These are phyloP conservation scores for Polytrichum formosum DNA, from an alignment of 225 moss, liverwort and hornwort genomes.

Conservation along the genomic window DNA sequence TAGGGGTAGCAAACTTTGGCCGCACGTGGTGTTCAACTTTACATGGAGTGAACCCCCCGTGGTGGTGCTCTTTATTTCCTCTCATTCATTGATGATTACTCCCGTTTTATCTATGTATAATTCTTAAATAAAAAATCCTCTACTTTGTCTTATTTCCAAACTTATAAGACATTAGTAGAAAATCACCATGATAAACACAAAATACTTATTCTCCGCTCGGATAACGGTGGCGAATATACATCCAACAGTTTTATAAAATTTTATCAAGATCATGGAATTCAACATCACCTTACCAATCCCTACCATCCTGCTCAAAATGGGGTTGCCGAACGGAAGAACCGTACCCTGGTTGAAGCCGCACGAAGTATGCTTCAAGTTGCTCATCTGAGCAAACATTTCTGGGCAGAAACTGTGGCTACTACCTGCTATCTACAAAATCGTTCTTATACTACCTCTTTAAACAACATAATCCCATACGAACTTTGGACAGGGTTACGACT, in stretches of 20 bases:
- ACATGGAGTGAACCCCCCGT: too few relatives aligned
- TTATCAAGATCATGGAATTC: background rate
- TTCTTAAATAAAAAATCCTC: too few relatives aligned
- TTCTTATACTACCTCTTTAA: slow-evolving; percentile 1
- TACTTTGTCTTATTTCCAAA: too few relatives aligned
- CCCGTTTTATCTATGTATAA: too few relatives aligned
- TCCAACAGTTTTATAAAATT: background rate
- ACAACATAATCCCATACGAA: background rate
- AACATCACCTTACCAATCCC: slow-evolving; percentile 5
- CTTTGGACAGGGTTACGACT: background rate
- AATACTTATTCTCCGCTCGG: background rate
- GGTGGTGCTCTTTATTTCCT: background rate
- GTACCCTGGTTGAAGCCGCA: background rate
- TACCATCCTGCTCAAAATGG: background rate
- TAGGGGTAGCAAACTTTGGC: too few relatives aligned
- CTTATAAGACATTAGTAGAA: too few relatives aligned
- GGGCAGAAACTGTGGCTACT: slow-evolving; percentile 1
- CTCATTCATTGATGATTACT: too few relatives aligned
- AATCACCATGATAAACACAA: background rate
- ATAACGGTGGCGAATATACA: background rate
- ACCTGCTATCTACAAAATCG: slow-evolving; percentile 10
- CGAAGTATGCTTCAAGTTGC: slow-evolving; percentile 1
- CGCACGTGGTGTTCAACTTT: too few relatives aligned
- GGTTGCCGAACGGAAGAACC: background rate
- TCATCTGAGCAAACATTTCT: background rate